Evolutionary conservation across 2,329 filamentous ascomycete species (phyloP).

Genomic region (Fusarium temperatum): DNA sequence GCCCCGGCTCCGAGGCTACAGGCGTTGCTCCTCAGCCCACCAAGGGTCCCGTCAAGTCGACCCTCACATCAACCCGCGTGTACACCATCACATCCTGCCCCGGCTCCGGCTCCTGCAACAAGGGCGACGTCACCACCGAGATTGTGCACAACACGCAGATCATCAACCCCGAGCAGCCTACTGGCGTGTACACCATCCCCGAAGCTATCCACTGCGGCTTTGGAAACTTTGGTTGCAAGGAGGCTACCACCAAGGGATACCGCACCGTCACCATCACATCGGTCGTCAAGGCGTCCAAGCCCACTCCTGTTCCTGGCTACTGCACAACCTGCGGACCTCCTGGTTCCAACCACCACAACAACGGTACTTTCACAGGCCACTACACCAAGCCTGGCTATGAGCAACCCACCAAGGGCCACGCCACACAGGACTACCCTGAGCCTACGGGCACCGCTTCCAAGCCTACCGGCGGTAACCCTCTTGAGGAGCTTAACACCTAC

Average conservation of each 20-base stretch:
- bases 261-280: slow-evolving; percentile 40
- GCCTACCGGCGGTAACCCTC: slow-evolving; percentile 2
- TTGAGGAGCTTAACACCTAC: slow-evolving; percentile 14
- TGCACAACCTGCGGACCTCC: slow-evolving; percentile 39
- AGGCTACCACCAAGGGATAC: slow-evolving; percentile 39
- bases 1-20: slow-evolving; percentile 41
- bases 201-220: slow-evolving; percentile 41
- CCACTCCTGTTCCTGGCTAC: slow-evolving; percentile 40
- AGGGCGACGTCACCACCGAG: slow-evolving; percentile 36
- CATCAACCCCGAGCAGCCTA: slow-evolving; percentile 40
- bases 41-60: slow-evolving; percentile 41
- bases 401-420: neutral
- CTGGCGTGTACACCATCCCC: slow-evolving; percentile 44
- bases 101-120: slow-evolving; percentile 51
- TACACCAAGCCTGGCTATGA: neutral
- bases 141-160: slow-evolving; percentile 36
- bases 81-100: slow-evolving; percentile 67
- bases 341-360: neutral
- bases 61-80: slow-evolving; percentile 63
- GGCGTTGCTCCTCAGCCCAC: slow-evolving; percentile 8
- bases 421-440: neutral
- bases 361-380: slow-evolving; percentile 1
- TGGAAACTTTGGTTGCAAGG: slow-evolving; percentile 41
- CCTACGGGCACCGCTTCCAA: neutral
- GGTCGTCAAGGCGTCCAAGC: slow-evolving; percentile 35